Percentiles rank a stretch among this genome's conserved stretches.
These are phyloP conservation scores for Tolypocladium paradoxum DNA, from an alignment of 2,329 filamentous ascomycete genomes.

Conservation along the genomic window DNA sequence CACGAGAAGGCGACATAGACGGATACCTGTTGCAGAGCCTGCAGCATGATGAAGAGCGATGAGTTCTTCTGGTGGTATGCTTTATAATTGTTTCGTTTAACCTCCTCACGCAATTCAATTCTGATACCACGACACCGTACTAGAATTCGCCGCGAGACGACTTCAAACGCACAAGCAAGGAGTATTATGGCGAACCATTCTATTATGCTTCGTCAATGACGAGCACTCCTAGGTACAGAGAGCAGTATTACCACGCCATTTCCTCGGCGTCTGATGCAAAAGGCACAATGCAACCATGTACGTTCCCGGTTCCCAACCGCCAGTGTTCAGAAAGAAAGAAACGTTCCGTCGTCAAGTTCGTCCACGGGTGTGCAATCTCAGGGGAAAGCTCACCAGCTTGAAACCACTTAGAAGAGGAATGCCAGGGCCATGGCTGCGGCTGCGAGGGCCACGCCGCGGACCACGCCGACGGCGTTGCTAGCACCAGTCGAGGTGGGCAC, in stretches of 20 bases:
- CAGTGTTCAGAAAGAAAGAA: neutral
- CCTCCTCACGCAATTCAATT: neutral
- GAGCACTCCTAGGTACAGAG: constrained; percentile 2
- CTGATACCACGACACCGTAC: neutral
- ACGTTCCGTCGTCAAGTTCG: neutral
- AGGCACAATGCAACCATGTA: constrained; percentile 3
- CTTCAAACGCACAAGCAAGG: neutral
- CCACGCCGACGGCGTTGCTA: constrained; percentile 10
- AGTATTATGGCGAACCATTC: neutral
- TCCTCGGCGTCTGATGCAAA: neutral
- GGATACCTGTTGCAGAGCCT: neutral
- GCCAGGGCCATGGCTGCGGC: constrained; percentile 15
- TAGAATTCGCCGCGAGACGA: neutral
- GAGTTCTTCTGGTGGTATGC: neutral
- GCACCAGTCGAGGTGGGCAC: constrained; percentile 18
- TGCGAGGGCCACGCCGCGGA: constrained; percentile 13
- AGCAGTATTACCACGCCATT: constrained; percentile 1
- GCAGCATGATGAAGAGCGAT: neutral
- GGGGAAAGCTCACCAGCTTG: neutral
- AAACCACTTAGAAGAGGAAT: constrained; percentile 12
- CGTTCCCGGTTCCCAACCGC: constrained; percentile 1
- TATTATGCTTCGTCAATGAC: neutral
- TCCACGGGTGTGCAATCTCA: neutral
- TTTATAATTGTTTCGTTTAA: neutral
- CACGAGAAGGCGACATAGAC: constrained; percentile 10